These are phyloP conservation scores for Drosera capensis DNA, from an alignment of 148 eudicot genomes.

Conservation along the genomic window DNA sequence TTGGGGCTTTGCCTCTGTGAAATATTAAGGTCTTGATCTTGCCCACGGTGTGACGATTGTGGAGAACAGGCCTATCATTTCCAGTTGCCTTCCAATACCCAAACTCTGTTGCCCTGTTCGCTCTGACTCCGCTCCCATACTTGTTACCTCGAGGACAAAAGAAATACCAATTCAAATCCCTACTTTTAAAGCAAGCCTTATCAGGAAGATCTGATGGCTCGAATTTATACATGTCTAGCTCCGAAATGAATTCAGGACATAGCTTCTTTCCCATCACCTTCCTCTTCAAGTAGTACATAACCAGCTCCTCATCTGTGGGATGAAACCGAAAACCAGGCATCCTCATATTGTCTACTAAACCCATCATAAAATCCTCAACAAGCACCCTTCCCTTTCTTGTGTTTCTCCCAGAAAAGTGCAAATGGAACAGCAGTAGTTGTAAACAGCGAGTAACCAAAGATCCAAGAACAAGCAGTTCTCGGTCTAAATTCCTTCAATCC, in stretches of 20 bases:
- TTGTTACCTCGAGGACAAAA: slow-evolving; percentile 77
- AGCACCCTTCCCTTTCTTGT: no score
- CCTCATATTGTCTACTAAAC: no score
- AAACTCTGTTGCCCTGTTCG: slow-evolving; percentile 71
- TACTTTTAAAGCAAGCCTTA: not conserved
- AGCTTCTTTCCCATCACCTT: slow-evolving; percentile 1
- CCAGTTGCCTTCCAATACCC: slow-evolving; percentile 99
- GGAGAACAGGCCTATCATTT: slow-evolving; percentile 44
- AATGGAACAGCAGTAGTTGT: no score
- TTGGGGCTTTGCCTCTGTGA: slow-evolving; percentile 86
- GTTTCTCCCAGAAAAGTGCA: no score
- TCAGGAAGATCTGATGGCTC: slow-evolving; percentile 5
- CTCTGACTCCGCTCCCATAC: slow-evolving; percentile 76
- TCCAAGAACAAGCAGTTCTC: no score
- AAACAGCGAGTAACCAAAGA: no score
- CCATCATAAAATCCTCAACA: no score
- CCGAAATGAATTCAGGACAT: not conserved
- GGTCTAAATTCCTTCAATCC: no score
- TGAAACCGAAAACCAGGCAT: slow-evolving; percentile 10
- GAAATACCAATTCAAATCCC: slow-evolving; percentile 55
- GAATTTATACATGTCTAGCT: slow-evolving; percentile 6
- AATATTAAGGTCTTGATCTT: slow-evolving; percentile 93
- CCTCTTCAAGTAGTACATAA: slow-evolving; percentile 5
- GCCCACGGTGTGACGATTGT: slow-evolving; percentile 41
- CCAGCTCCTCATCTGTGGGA: slow-evolving; percentile 5